Percentiles rank a stretch among this genome's conserved stretches.
phyloP scores from a whole-genome alignment of 1,284 basidiomycete species.

The Boletus semigastroideus region DNA sequence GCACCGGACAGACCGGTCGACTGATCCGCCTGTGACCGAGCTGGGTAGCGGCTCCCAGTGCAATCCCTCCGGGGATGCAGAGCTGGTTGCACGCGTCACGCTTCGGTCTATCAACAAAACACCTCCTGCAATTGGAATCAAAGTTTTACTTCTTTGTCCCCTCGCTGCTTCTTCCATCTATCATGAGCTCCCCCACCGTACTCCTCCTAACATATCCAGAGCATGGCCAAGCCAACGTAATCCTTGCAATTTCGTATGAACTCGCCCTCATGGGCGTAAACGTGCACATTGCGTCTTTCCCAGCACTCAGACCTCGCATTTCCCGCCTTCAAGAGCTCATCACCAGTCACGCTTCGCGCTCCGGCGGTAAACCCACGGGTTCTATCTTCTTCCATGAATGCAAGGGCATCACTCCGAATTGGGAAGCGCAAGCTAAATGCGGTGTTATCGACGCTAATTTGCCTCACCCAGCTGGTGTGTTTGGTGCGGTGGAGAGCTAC shows the following conservation, averaged over 20 bases:
- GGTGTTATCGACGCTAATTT: not conserved
- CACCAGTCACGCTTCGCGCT: slow-evolving; percentile 1
- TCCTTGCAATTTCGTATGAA: slow-evolving; percentile 13
- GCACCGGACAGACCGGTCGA: too few species aligned
- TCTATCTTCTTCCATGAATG: slow-evolving; percentile 6
- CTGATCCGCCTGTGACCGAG: too few species aligned
- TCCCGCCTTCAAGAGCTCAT: slow-evolving; percentile 9
- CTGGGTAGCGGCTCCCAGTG: too few species aligned
- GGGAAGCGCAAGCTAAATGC: not conserved
- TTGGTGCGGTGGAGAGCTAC: slow-evolving; percentile 6
- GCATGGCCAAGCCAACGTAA: slow-evolving; percentile 13
- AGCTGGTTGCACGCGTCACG: too few species aligned
- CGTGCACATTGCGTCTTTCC: slow-evolving; percentile 6
- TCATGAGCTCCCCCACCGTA: not conserved
- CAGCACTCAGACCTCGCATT: slow-evolving; percentile 5
- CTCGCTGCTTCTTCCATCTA: not conserved
- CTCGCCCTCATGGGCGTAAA: slow-evolving; percentile 7
- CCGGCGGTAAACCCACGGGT: not conserved
- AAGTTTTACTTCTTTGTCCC: not conserved
- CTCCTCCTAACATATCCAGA: slow-evolving; percentile 12
- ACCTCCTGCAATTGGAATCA: not conserved
- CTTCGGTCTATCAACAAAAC: too few species aligned
- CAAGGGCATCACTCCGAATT: not conserved
- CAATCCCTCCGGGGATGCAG: too few species aligned
- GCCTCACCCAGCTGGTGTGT: slow-evolving; percentile 2